phyloP scores from a whole-genome alignment of 2,329 filamentous ascomycete species.

The Trichoderma afroharzianum region DNA sequence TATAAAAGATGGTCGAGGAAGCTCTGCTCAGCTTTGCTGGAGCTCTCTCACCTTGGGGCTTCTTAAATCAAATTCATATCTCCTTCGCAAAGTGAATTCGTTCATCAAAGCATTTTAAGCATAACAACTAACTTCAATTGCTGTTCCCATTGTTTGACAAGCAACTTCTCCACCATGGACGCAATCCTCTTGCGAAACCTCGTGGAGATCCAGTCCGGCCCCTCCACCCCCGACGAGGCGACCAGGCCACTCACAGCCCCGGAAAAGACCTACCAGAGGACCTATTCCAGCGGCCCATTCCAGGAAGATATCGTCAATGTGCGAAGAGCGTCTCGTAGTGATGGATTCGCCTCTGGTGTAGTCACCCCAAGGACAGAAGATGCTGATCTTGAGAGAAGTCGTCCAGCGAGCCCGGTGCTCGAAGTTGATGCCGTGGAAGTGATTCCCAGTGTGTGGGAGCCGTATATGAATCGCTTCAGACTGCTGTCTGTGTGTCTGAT shows the following conservation, averaged over 20 bases:
- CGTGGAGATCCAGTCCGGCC: slow-evolving; percentile 30
- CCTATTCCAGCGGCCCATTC: slow-evolving; percentile 37
- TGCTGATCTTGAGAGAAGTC: slow-evolving; percentile 50
- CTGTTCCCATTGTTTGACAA: not conserved
- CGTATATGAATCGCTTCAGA: slow-evolving; percentile 67
- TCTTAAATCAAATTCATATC: not conserved
- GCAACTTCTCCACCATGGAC: slow-evolving; percentile 30
- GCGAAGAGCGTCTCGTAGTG: slow-evolving; percentile 18
- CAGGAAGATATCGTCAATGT: slow-evolving; percentile 28
- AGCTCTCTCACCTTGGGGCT: not conserved
- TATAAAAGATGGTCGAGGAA: not conserved
- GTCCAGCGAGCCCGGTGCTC: slow-evolving; percentile 43
- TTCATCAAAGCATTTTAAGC: not conserved
- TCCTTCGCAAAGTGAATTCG: not conserved
- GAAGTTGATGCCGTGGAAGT: slow-evolving; percentile 40
- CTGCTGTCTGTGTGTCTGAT: slow-evolving; percentile 61
- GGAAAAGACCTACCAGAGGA: slow-evolving; percentile 37
- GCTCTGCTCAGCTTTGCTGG: not conserved
- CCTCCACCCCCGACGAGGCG: slow-evolving; percentile 20
- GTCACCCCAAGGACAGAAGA: slow-evolving; percentile 16
- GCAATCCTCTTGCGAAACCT: slow-evolving; percentile 32
- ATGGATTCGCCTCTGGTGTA: slow-evolving; percentile 15
- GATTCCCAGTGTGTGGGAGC: slow-evolving; percentile 56
- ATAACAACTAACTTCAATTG: not conserved
- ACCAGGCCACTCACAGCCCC: slow-evolving; percentile 29